Percentiles rank a stretch among this genome's conserved stretches.
phyloP scores from a whole-genome alignment of 2,329 filamentous ascomycete species.

The Fusarium sp. region DNA sequence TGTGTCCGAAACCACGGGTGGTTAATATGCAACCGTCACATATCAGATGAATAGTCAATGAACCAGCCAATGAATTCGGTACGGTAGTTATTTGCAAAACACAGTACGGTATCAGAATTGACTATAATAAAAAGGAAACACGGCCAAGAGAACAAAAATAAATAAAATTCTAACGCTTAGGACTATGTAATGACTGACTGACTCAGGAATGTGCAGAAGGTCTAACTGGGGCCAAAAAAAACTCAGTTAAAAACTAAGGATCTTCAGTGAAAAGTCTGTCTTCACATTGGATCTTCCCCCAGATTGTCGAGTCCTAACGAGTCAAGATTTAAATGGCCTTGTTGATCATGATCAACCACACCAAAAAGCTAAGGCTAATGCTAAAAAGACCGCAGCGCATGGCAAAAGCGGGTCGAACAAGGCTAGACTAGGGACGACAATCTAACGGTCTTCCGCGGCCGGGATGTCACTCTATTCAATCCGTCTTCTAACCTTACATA shows the following conservation, averaged over 20 bases:
- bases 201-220: constrained; percentile 32
- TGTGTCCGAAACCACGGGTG: constrained; percentile 4
- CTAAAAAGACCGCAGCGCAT: constrained; percentile 1
- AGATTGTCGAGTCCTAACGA: constrained; percentile 13
- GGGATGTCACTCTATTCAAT: constrained; percentile 15
- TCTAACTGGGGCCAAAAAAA: constrained; percentile 9
- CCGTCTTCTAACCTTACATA: neutral
- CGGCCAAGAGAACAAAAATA: neutral
- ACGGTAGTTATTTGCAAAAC: neutral
- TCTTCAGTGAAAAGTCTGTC: neutral
- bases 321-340: constrained; percentile 4
- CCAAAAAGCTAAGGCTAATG: neutral
- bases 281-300: neutral
- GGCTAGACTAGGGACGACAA: neutral
- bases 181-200: constrained; percentile 1
- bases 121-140: constrained; percentile 1
- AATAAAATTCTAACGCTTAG: constrained; percentile 11
- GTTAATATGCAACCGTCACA: constrained; percentile 21
- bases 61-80: neutral
- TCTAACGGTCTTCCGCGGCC: constrained; percentile 21
- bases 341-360: constrained; percentile 5
- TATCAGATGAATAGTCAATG: constrained; percentile 11
- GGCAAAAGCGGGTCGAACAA: constrained; percentile 25
- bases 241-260: constrained; percentile 3
- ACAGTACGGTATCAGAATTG: neutral